Percentiles rank a stretch among this genome's conserved stretches.
Evolutionary conservation across 108 stramenopile genomes (phyloP).

Genomic region (Skeletonema costatum): DNA sequence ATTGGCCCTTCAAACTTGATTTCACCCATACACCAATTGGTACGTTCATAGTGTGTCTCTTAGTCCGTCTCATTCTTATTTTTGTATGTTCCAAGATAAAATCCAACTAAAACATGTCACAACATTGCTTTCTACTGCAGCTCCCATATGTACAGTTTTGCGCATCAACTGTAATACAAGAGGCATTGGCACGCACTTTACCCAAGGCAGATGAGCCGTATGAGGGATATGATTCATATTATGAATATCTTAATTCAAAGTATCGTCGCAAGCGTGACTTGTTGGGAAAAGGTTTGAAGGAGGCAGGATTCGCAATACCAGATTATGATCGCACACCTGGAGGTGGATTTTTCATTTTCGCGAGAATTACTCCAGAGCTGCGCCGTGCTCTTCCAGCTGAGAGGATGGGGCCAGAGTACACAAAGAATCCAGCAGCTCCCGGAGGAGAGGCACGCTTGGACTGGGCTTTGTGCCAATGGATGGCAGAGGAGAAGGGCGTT

Average conservation of each 20-base stretch:
- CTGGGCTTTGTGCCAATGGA: constrained; percentile 93
- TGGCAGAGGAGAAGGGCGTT: constrained; percentile 89
- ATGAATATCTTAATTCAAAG: constrained; percentile 71
- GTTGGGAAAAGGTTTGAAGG: constrained; percentile 64
- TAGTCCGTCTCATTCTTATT: neutral
- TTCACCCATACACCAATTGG: constrained; percentile 68
- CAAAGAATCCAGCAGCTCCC: constrained; percentile 73
- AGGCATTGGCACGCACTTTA: constrained; percentile 85
- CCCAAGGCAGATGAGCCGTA: constrained; percentile 87
- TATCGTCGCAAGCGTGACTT: constrained; percentile 88
- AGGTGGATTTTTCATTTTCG: constrained; percentile 97
- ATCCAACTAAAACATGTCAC: neutral
- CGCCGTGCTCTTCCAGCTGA: constrained; percentile 46
- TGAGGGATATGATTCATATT: constrained; percentile 75
- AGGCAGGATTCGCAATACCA: constrained; percentile 80
- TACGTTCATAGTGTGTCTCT: neutral
- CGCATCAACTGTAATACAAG: constrained; percentile 92
- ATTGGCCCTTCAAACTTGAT: constrained; percentile 88
- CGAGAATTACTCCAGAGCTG: constrained; percentile 76
- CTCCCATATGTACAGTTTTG: constrained; percentile 97
- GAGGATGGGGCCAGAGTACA: constrained; percentile 37
- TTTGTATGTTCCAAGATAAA: neutral
- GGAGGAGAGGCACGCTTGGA: constrained; percentile 74
- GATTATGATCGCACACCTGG: constrained; percentile 78
- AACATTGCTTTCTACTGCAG: neutral